Percentiles rank a stretch among this genome's conserved stretches.
Evolutionary conservation across 495 filamentous ascomycete species (phyloP).

Genomic region (Penicillium cosmopolitanum): DNA sequence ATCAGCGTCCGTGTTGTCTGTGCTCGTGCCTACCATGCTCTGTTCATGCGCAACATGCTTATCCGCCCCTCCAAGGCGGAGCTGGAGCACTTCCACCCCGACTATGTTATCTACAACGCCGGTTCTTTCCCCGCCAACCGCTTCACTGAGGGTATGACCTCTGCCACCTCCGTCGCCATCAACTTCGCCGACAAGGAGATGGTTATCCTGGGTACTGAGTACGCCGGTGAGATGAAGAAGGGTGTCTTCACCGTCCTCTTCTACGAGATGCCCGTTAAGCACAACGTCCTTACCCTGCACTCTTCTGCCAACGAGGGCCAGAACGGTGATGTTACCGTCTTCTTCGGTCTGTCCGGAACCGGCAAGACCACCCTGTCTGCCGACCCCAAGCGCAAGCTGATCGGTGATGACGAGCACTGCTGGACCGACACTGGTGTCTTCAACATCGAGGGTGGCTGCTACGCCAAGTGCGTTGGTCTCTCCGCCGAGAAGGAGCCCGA

Average conservation of each 20-base stretch:
- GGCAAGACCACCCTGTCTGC: constrained; percentile 98
- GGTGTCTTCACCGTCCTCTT: constrained; percentile 98
- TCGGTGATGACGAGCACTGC: constrained; percentile 99
- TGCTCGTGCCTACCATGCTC: constrained; percentile 97
- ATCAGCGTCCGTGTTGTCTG: constrained; percentile 98
- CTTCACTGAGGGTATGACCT: constrained; percentile 98
- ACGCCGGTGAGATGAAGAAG: constrained; percentile 99
- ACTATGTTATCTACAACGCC: constrained; percentile 99
- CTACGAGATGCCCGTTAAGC: constrained; percentile 99
- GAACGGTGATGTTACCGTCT: constrained; percentile 91
- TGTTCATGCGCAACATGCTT: constrained; percentile 99
- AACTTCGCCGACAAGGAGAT: constrained; percentile 92
- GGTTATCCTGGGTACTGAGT: constrained; percentile 99
- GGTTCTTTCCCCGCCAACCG: constrained; percentile 98
- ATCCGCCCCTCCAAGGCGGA: constrained; percentile 90
- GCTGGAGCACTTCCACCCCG: constrained; percentile 94
- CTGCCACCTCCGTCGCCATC: constrained; percentile 82
- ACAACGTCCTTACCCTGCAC: constrained; percentile 97
- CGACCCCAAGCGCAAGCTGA: constrained; percentile 92
- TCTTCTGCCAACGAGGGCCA: constrained; percentile 91
- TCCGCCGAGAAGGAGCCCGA: constrained; percentile 99
- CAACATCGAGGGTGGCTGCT: constrained; percentile 99
- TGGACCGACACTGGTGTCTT: constrained; percentile 97
- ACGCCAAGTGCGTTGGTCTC: constrained; percentile 97
- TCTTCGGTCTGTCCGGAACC: constrained; percentile 98